Evolutionary conservation across 345 rosid species (phyloP), one percentile per base, ranked within the genome.

Genomic region (Xanthoceras sorbifolium): DNA sequence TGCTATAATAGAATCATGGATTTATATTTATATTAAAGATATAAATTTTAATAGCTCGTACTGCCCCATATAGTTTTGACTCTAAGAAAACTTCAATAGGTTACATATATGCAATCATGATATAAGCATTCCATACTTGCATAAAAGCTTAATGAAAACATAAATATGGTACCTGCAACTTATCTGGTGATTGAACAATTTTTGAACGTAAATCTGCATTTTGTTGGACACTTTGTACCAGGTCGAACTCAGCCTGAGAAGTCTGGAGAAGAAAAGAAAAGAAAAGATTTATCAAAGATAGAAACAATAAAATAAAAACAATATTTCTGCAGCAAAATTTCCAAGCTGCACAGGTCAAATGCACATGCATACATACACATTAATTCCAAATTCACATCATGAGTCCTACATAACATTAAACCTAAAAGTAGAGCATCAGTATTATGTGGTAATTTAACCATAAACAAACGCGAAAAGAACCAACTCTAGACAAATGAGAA

Each of bases 171-270:
- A 93, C 99, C 99, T 90, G 97, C 81, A 92, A 81, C 77, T 96
- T 96, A 79, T 92, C 97, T 18, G 99, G 98, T 36, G 99, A 96
- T 59, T 93, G 97, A 81, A 96, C 97, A 75, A 96, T 88, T 83
- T 85, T 91, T 57, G 95, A 89, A 14, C 94, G 88, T 34, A 94
- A 84, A 71, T 83, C 87, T 67, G 92, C 95, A 83, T 94, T 94
- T 76, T 91, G 97, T 87, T 91, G 97, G 32, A 86, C 95, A 75
- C 91, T 89, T 82, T 91, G 94, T 38, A 91, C 90, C 54, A 96
- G 89, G 55, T 86, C 90, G 79, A 89, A 91, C 84, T 94, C 97
- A 5, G 95, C 93, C 82, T 86, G 87, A 15, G 92, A 86, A 72
- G 91, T 88, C 99, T 96, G 89, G 25, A 74, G 31, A 46, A 72